phyloP scores from a whole-genome alignment of 495 filamentous ascomycete species.

The Aspergillus sclerotiicarbonarius region DNA sequence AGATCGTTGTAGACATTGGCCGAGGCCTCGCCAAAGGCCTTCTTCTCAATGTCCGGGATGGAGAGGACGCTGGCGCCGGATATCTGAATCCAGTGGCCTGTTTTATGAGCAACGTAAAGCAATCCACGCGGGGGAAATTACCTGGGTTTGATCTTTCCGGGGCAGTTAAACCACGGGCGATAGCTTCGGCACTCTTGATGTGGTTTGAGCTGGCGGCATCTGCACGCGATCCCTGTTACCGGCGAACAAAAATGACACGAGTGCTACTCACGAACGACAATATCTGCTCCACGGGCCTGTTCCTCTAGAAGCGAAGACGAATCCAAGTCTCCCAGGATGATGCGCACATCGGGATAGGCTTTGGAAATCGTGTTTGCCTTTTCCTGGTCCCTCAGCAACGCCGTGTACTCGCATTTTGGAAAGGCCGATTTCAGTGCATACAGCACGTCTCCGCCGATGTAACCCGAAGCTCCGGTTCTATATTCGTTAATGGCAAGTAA shows the following conservation, averaged over 20 bases:
- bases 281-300: slow-evolving; percentile 43
- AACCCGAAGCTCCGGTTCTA: slow-evolving; percentile 59
- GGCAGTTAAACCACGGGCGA: slow-evolving; percentile 33
- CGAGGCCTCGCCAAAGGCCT: slow-evolving; percentile 20
- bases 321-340: slow-evolving; percentile 50
- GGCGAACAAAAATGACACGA: background rate
- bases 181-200: slow-evolving; percentile 37
- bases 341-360: slow-evolving; percentile 41
- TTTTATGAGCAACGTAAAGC: background rate
- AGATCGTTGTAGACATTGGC: slow-evolving; percentile 28
- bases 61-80: slow-evolving; percentile 33
- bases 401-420: slow-evolving; percentile 58
- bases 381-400: slow-evolving; percentile 57
- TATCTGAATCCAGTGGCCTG: slow-evolving; percentile 33
- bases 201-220: slow-evolving; percentile 43
- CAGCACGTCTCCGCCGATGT: slow-evolving; percentile 67
- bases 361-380: slow-evolving; percentile 57
- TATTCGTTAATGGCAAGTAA: background rate
- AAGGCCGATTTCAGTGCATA: slow-evolving; percentile 52
- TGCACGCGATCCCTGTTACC: slow-evolving; percentile 4
- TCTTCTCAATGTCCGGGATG: slow-evolving; percentile 26
- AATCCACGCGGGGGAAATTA: background rate
- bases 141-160: slow-evolving; percentile 21
- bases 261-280: slow-evolving; percentile 46
- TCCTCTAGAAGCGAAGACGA: slow-evolving; percentile 33